Evolutionary conservation across 441 rosid species (phyloP).

Genomic region (Pelargonium myrrhifolium): DNA sequence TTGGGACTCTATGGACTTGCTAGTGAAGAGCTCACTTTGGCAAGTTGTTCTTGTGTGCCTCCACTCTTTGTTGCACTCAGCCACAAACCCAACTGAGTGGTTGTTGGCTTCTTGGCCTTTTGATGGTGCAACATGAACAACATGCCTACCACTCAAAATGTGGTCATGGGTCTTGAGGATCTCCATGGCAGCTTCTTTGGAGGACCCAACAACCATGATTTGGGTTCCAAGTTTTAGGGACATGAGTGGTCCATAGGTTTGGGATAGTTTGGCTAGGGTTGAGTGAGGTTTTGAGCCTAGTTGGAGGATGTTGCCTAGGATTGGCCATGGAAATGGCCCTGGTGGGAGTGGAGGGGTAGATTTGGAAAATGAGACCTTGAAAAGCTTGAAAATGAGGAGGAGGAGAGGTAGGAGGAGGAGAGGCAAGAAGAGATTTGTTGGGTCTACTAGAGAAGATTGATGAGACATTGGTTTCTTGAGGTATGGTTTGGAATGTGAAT

Average conservation of each 20-base stretch:
- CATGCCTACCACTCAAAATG: conserved; percentile 27
- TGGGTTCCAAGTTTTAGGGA: conserved; percentile 34
- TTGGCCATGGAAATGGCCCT: conserved; percentile 35
- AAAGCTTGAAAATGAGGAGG: conserved; percentile 17
- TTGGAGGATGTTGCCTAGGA: conserved; percentile 34
- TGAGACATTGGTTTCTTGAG: too few relatives aligned
- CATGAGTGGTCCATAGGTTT: conserved; percentile 29
- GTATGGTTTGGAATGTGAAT: too few relatives aligned
- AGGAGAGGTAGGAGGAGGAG: conserved; percentile 24
- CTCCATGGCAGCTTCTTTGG: conserved; percentile 29
- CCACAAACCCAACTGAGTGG: conserved; percentile 29
- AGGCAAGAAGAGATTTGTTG: conserved; percentile 12
- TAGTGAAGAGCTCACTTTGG: conserved; percentile 30
- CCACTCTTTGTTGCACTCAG: conserved; percentile 36
- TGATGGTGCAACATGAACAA: conserved; percentile 28
- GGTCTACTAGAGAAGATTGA: too few relatives aligned
- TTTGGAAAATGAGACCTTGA: conserved; percentile 7
- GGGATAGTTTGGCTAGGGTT: conserved; percentile 20
- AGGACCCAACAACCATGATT: conserved; percentile 30
- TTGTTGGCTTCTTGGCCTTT: conserved; percentile 24
- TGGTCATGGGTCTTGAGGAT: conserved; percentile 34
- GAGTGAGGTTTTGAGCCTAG: conserved; percentile 27
- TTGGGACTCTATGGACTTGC: conserved; percentile 26
- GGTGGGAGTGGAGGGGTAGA: conserved; percentile 27
- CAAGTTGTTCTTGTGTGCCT: conserved; percentile 22